A percentile compares a stretch with the other conserved stretches of the same genome.
These are phyloP conservation scores for Parachlorella kessleri DNA, from an alignment of 139 green algal species.

Conservation along the genomic window DNA sequence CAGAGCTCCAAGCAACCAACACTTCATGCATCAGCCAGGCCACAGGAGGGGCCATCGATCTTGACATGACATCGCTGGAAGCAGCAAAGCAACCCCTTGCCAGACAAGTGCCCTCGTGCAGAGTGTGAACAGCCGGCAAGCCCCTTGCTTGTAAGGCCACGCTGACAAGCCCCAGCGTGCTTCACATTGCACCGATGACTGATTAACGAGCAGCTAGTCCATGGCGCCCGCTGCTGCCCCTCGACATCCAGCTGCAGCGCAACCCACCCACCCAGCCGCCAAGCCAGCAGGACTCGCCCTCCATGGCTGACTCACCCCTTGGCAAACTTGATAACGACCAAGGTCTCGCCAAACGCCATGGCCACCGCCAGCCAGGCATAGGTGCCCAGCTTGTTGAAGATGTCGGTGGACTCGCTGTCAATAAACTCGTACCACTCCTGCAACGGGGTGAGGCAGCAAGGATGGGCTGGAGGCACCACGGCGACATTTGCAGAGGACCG, in stretches of 20 bases:
- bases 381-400: slow-evolving; percentile 76
- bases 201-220: not conserved
- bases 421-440: slow-evolving; percentile 88
- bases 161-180: not conserved
- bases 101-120: too few species aligned
- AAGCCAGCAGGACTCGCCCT: too few species aligned
- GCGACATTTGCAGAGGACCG: too few species aligned
- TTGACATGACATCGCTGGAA: too few species aligned
- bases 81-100: not conserved
- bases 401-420: slow-evolving; percentile 37
- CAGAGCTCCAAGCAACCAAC: too few species aligned
- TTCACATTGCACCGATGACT: not conserved
- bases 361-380: slow-evolving; percentile 82
- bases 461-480: too few species aligned
- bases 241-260: too few species aligned
- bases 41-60: too few species aligned
- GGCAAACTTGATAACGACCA: slow-evolving; percentile 85
- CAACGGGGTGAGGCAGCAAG: too few species aligned
- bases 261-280: not conserved
- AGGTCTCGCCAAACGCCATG: slow-evolving; percentile 66
- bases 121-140: not conserved
- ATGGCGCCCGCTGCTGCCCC: not conserved
- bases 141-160: not conserved
- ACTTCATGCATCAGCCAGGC: too few species aligned
- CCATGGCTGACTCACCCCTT: slow-evolving; percentile 50